These are phyloP conservation scores for Russula olivacea DNA, from an alignment of 768 basidiomycete genomes.

Conservation along the genomic window DNA sequence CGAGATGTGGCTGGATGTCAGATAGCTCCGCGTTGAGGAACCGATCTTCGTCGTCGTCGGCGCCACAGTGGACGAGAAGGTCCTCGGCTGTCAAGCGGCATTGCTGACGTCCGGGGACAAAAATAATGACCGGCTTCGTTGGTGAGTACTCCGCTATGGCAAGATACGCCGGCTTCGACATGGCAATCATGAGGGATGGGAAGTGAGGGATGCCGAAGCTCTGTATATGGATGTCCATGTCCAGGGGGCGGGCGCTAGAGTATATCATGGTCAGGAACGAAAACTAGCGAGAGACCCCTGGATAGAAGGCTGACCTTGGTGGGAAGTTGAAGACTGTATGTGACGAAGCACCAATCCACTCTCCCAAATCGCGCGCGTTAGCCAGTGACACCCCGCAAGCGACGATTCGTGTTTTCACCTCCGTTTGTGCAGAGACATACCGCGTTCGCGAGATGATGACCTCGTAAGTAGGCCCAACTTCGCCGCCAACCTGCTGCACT, in stretches of 20 bases:
- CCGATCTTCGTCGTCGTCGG: constrained; percentile 76
- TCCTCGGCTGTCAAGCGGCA: constrained; percentile 93
- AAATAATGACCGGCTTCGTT: constrained; percentile 82
- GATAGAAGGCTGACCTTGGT: constrained; percentile 52
- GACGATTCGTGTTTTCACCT: constrained; percentile 87
- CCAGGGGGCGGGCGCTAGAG: constrained; percentile 82
- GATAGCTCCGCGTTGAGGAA: constrained; percentile 85
- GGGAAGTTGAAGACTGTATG: constrained; percentile 98
- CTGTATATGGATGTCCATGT: constrained; percentile 96
- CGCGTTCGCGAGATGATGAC: constrained; percentile 94
- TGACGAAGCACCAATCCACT: constrained; percentile 94
- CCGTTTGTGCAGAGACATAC: constrained; percentile 91
- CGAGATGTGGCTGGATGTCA: constrained; percentile 83
- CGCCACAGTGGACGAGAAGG: constrained; percentile 78
- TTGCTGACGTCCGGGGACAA: constrained; percentile 90
- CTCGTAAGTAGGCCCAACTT: constrained; percentile 94
- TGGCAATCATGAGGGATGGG: constrained; percentile 96
- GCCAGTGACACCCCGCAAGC: constrained; percentile 93
- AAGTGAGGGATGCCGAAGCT: constrained; percentile 96
- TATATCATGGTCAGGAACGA: neutral
- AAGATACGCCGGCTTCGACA: constrained; percentile 97
- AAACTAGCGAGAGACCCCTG: too few species aligned
- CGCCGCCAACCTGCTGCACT: constrained; percentile 89
- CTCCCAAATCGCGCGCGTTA: constrained; percentile 91
- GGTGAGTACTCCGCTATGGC: constrained; percentile 84